Evolutionary conservation across 164 flowering plant genomes (phyloP).

Genomic region (Vitis rotundifolia): DNA sequence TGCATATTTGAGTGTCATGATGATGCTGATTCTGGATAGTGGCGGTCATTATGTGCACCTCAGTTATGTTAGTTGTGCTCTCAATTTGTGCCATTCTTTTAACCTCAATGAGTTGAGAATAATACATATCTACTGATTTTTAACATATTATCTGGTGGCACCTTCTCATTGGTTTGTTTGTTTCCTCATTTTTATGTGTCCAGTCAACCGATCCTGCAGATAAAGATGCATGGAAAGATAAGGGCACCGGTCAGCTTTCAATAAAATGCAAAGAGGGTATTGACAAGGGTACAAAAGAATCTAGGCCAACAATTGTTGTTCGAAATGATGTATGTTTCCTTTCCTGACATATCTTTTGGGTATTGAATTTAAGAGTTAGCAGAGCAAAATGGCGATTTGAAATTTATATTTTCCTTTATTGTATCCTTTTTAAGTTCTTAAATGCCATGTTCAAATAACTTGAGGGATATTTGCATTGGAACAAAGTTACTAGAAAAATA

Average conservation of each 20-base stretch:
- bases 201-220: conserved; percentile 89
- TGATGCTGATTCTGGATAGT: background rate
- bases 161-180: background rate
- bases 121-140: background rate
- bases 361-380: too few relatives aligned
- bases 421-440: too few relatives aligned
- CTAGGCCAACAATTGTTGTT: conserved; percentile 81
- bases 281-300: conserved; percentile 82
- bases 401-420: too few relatives aligned
- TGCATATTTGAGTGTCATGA: background rate
- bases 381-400: too few relatives aligned
- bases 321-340: conserved; percentile 82
- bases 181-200: conserved; percentile 11
- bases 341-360: background rate
- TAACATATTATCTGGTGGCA: background rate
- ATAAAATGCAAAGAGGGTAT: conserved; percentile 87
- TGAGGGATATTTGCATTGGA: too few relatives aligned
- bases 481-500: too few relatives aligned
- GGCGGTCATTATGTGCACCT: background rate
- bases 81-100: background rate
- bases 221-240: conserved; percentile 89
- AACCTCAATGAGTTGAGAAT: background rate
- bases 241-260: conserved; percentile 84
- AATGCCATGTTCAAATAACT: too few relatives aligned
- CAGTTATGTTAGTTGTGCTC: background rate